These are phyloP conservation scores for Phytopythium aichiense DNA, from an alignment of 352 stramenopile genomes.

Conservation along the genomic window DNA sequence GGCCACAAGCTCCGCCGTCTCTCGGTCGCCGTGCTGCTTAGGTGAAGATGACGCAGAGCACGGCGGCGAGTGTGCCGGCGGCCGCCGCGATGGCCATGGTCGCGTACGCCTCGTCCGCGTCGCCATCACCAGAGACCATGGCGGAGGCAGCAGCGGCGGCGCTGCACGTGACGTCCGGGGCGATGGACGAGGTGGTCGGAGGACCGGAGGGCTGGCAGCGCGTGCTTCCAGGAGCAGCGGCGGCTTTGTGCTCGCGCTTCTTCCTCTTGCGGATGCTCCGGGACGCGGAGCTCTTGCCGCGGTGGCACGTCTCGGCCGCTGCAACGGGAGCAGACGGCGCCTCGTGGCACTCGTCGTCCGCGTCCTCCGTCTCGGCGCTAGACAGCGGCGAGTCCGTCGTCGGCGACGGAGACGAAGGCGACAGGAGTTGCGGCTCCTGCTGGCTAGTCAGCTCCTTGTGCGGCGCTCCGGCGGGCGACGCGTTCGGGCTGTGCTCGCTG, in stretches of 20 bases:
- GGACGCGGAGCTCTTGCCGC: background rate
- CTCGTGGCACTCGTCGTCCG: slow-evolving; percentile 6
- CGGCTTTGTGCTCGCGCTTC: slow-evolving; percentile 31
- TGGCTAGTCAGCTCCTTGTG: slow-evolving; percentile 6
- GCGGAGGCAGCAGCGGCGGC: slow-evolving; percentile 2
- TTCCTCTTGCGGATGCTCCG: slow-evolving; percentile 27
- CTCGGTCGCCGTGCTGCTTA: slow-evolving; percentile 5
- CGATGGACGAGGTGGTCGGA: background rate
- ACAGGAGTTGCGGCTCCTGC: background rate
- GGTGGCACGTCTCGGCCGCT: background rate
- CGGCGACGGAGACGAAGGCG: background rate
- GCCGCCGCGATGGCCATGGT: slow-evolving; percentile 52
- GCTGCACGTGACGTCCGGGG: slow-evolving; percentile 2
- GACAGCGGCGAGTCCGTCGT: slow-evolving; percentile 2
- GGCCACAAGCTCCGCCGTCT: background rate
- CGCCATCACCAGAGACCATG: background rate
- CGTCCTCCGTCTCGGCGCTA: slow-evolving; percentile 1
- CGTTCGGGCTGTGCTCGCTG: slow-evolving; percentile 23
- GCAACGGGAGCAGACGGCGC: background rate
- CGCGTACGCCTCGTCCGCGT: slow-evolving; percentile 23
- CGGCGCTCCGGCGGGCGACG: background rate
- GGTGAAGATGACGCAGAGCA: slow-evolving; percentile 62
- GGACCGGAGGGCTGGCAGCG: background rate
- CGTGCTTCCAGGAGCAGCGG: background rate
- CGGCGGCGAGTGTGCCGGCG: slow-evolving; percentile 47